Conservation (phyloP, 179 eudicot species). For the Nepenthes alata region DNA sequence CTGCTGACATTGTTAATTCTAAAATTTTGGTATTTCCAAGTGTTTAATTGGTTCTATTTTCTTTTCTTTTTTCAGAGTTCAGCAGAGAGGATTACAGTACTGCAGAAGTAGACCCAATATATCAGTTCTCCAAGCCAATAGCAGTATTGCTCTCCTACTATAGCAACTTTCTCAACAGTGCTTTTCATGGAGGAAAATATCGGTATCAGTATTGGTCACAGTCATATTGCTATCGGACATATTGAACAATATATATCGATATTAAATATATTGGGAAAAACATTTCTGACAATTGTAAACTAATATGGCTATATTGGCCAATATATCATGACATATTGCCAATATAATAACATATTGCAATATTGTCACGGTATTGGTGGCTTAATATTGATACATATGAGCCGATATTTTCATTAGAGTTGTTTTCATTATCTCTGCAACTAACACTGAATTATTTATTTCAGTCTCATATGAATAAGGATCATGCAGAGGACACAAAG, state of each 20-base stretch:
- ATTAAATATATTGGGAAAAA: no score
- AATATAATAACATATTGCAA: no score
- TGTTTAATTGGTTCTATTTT: neutral
- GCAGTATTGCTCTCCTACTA: constrained; percentile 33
- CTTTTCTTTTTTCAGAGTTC: constrained; percentile 42
- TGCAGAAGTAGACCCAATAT: constrained; percentile 73
- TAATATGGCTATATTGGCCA: no score
- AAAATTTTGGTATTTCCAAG: neutral
- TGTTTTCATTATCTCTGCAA: neutral
- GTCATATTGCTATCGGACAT: no score
- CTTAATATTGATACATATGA: no score
- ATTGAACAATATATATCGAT: no score
- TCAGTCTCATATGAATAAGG: constrained; percentile 94
- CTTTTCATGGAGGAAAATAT: neutral
- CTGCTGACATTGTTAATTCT: neutral
- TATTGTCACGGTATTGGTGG: no score
- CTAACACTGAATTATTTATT: constrained; percentile 10
- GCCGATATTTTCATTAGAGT: no score
- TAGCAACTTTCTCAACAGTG: neutral
- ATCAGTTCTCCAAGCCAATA: constrained; percentile 78
- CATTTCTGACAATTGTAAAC: no score
- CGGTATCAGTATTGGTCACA: no score
- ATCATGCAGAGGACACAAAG: constrained; percentile 80
- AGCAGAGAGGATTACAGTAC: constrained; percentile 54
- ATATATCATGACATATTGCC: no score